These are phyloP conservation scores for Abrus precatorius DNA, from an alignment of 306 rosid genomes.

Conservation along the genomic window DNA sequence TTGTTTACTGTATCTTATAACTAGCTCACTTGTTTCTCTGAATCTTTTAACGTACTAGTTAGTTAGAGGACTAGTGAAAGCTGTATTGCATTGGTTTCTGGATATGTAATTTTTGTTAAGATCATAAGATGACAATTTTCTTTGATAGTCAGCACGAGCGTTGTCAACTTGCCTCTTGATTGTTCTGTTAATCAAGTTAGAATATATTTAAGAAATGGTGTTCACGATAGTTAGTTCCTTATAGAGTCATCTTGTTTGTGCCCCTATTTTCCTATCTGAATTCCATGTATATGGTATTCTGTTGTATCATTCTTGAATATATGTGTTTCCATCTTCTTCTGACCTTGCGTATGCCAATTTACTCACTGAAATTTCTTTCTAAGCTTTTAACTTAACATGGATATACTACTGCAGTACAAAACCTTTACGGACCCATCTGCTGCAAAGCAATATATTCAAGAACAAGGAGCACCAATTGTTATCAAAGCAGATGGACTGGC, in stretches of 20 bases:
- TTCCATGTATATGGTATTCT: conserved; percentile 19
- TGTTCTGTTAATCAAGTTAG: conserved; percentile 12
- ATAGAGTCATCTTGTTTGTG: conserved; percentile 6
- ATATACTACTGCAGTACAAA: conserved; percentile 74
- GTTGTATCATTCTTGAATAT: conserved; percentile 26
- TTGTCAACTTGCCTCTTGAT: conserved; percentile 31
- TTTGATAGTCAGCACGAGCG: not conserved
- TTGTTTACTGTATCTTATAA: conserved; percentile 17
- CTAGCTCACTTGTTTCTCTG: not conserved
- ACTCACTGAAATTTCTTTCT: conserved; percentile 6
- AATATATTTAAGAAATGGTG: conserved; percentile 9
- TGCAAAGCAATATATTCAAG: conserved; percentile 86
- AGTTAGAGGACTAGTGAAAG: conserved; percentile 26
- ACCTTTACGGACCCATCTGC: conserved; percentile 78
- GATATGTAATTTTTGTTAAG: conserved; percentile 14
- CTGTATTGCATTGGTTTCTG: not conserved
- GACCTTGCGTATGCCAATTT: conserved; percentile 7
- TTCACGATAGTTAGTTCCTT: conserved; percentile 16
- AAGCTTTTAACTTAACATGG: conserved; percentile 28
- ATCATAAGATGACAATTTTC: not conserved
- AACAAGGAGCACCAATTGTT: conserved; percentile 89
- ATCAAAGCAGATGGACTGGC: conserved; percentile 97
- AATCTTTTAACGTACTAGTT: conserved; percentile 4
- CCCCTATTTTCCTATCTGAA: conserved; percentile 7
- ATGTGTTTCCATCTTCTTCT: not conserved